Base-by-base conservation (phyloP, 257 asterid species). In the Catharanthus roseus region DNA sequence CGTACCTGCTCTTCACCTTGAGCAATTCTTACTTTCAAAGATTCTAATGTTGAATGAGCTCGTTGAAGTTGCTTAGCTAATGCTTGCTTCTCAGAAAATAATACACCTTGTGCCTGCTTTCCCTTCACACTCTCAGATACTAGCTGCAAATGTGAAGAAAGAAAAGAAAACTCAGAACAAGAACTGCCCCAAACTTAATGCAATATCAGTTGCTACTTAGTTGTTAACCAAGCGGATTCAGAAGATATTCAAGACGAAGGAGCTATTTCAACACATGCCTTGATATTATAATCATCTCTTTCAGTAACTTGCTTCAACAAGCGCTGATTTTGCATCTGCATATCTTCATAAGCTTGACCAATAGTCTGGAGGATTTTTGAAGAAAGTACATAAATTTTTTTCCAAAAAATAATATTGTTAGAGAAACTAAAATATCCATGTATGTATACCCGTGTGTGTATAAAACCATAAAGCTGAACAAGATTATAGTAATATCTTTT, bases 271-370 rank as follows among this genome's bases (percentile, higher is more conserved):
- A 70, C 26, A 41, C 78, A 70, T 65, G 91, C 99, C 99, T 91
- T 91, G 75, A 93, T 88, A 77, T 93, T 91, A 69, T 86, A 86
- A 75, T 91, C 96, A 81, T 93, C 97, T 77, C 99, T 86, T 81
- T 86, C 96, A 23, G 96, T 74, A 81, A 93, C 83, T 77, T 83
- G 96, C 80, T 85, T 93, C 83, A 89, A 72, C 83, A 93, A 79
- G 78, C 84, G 96, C 84, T 93, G 99, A 75, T 93, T 88, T 80
- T 93, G 99, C 72, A 91, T 82, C 88, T 87, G 97, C 99, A 93
- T 91, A 77, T 93, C 99, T 81, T 93, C 99, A 63, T 91, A 93
- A 75, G 99, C 93, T 88, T 93, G 99, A 76, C 99, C 99, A 77
- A 93, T 91, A 57, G 96, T 93, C 99, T 93, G 90, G 33, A 73